Evolutionary conservation across 2,329 filamentous ascomycete genomes (phyloP), one percentile per base, ranked within the genome.

Genomic region (Coniochaeta ligniaria): DNA sequence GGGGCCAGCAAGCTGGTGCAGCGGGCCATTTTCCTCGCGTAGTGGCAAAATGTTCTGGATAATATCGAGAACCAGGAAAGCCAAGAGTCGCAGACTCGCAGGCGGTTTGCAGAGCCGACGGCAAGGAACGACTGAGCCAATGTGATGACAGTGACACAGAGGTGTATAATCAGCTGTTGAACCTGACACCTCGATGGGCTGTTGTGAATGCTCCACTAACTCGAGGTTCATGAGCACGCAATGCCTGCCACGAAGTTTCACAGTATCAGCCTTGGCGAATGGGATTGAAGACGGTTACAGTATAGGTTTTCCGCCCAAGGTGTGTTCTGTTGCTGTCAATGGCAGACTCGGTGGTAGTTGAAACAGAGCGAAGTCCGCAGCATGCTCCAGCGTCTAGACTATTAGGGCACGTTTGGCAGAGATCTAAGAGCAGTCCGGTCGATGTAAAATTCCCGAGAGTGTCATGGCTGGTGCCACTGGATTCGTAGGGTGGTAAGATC

Each of bases 41-140:
- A 59, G 52, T 66, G 65, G 66, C 57, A 69, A 67, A 67, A 66
- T 57, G 56, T 14, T 57, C 61, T 65, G 67, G 66, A 60, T 69
- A 67, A 66, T 63, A 61, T 64, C 62, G 47, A 43, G 50, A 61
- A 68, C 66, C 66, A 62, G 65, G 65, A 66, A 65, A 66, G 45
- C 50, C 60, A 38, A 61, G 43, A 56, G 36, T 59, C 54, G 47
- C 57, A 22, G 8, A 36, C 35, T 36, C 35, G 35, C 35, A 14
- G 31, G 60, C 60, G 58, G 58, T n/a, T 58, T 61, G 54, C 57
- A 59, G 41, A 66, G 55, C 57, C 59, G 57, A 58, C 59, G 62
- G 41, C 60, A 63, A 47, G 59, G 22, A 58, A 43, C 35, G 41
- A 62, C 47, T 52, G 24, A 52, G 26, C 47, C 24, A 26, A n/a